Base-by-base conservation (phyloP, 2,329 filamentous ascomycete species). In the Trichoderma sp. region DNA sequence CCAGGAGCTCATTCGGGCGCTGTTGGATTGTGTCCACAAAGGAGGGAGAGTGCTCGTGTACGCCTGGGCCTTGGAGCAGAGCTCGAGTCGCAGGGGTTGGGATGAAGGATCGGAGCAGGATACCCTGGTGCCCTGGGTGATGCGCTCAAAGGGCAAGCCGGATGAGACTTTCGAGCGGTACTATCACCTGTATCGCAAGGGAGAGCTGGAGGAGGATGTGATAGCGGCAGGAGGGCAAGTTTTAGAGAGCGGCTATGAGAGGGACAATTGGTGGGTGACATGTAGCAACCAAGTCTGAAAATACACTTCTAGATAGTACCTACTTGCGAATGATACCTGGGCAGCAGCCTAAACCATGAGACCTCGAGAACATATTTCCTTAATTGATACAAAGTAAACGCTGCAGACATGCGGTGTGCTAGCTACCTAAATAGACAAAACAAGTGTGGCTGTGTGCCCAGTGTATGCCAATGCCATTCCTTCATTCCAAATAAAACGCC, bases 181-280 rank as follows among this genome's bases (percentile, higher is more conserved):
- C 83, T 99, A 99, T 83, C 97, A 99, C 85, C 87, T 99, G 31
- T 99, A 98, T 84, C 89, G 91, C 72, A 90, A 94, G 82, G 94
- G 94, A 18, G 97, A 99, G 86, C 87, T 99, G 75, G 95, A 98
- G 82, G 88, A 91, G 60, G 94, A 98, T 82, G 90, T 98, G 75
- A 83, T 84, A 68, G 88, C 89, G 18, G 95, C 93, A 24, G 95
- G 95, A 21, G 97, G 95, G 8, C 85, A 85, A 66, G 91, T 98
- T 16, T 80, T 97, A 29, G 92, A 94, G 78, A 91, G 91, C 76
- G 97, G 97, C 41, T 99, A 98, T 84, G 97, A 99, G 83, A 95
- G 92, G 86, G 97, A 98, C 82, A 99, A 99, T 85, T 98, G 97
- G 97, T 99, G 96, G 96, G 95, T 92, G 72, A 92, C 98, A 82